A percentile compares a stretch with the other conserved stretches of the same genome.
Conservation (phyloP, 2,329 filamentous ascomycete genomes). For the Magnaporthiopsis incrustans region DNA sequence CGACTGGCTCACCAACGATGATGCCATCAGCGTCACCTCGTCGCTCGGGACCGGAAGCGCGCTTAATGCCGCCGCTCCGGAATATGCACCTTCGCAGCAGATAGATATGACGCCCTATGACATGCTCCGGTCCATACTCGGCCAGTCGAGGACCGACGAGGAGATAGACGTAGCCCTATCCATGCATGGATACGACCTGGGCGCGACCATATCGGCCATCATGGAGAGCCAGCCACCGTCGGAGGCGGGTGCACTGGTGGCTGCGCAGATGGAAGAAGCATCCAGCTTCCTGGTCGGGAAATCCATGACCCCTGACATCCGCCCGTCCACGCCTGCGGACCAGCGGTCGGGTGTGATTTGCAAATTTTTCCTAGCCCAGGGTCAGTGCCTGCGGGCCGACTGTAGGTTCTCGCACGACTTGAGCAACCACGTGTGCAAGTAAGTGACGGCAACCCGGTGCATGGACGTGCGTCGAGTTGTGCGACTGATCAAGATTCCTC, state of each 20-base stretch:
- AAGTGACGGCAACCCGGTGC: slow-evolving; percentile 34
- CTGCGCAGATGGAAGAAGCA: slow-evolving; percentile 30
- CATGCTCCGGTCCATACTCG: slow-evolving; percentile 90
- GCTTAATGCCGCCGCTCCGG: slow-evolving; percentile 72
- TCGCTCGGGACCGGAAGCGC: slow-evolving; percentile 60
- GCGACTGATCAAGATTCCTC: slow-evolving; percentile 11
- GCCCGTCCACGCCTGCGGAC: slow-evolving; percentile 68
- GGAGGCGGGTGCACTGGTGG: slow-evolving; percentile 20
- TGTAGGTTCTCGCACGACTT: slow-evolving; percentile 96
- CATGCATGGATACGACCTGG: slow-evolving; percentile 84
- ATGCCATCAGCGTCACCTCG: slow-evolving; percentile 71
- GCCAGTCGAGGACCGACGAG: slow-evolving; percentile 81
- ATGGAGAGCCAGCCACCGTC: slow-evolving; percentile 51
- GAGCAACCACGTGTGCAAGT: slow-evolving; percentile 97
- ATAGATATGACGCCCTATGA: slow-evolving; percentile 97
- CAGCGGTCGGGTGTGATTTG: slow-evolving; percentile 85
- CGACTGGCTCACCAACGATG: slow-evolving; percentile 93
- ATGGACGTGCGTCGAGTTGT: background rate
- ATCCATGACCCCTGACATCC: slow-evolving; percentile 68
- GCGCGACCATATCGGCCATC: slow-evolving; percentile 80
- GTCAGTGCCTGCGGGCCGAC: slow-evolving; percentile 91
- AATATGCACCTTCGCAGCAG: slow-evolving; percentile 62
- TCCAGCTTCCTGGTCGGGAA: slow-evolving; percentile 69
- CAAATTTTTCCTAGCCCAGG: slow-evolving; percentile 93
- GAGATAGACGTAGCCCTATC: slow-evolving; percentile 91